Percentiles rank a stretch among this genome's conserved stretches.
phyloP scores from a whole-genome alignment of 371 early-diverging fungal species.

The Lichtheimia ramosa region DNA sequence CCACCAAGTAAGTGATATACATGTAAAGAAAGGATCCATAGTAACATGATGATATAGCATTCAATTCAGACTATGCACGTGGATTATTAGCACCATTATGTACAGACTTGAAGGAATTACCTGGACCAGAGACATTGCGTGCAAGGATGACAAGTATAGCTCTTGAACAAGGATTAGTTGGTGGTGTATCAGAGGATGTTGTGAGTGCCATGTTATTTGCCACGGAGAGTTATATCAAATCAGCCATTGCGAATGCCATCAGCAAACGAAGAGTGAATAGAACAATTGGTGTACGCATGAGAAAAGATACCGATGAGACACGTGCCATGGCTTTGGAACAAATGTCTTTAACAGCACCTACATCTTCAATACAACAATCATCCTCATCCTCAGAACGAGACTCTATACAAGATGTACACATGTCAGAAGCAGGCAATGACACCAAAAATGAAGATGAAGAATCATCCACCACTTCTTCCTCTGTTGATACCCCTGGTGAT shows the following conservation, averaged over 20 bases:
- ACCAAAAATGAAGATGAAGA: not conserved
- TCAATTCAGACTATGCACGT: slow-evolving; percentile 66
- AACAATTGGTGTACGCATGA: slow-evolving; percentile 59
- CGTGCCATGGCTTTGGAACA: slow-evolving; percentile 7
- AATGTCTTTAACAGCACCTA: not conserved
- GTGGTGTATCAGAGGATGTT: slow-evolving; percentile 66
- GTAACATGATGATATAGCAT: slow-evolving; percentile 31
- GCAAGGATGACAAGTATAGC: slow-evolving; percentile 76
- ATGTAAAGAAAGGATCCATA: not conserved
- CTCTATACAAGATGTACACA: not conserved
- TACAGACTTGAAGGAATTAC: slow-evolving; percentile 70
- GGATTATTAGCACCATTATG: slow-evolving; percentile 72
- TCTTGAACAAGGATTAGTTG: slow-evolving; percentile 68
- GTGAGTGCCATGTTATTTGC: slow-evolving; percentile 72
- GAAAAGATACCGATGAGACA: slow-evolving; percentile 11
- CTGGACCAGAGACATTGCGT: slow-evolving; percentile 65
- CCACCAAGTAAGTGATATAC: slow-evolving; percentile 45
- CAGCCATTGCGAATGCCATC: slow-evolving; percentile 69
- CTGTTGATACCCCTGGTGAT: slow-evolving; percentile 7
- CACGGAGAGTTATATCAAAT: slow-evolving; percentile 76
- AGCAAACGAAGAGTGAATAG: slow-evolving; percentile 70
- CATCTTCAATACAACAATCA: not conserved
- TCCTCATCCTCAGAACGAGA: not conserved
- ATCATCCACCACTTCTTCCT: slow-evolving; percentile 3
- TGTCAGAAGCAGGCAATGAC: not conserved